Percentiles rank a stretch among this genome's conserved stretches.
These are phyloP conservation scores for Aspergillus bombycis DNA, from an alignment of 2,329 filamentous ascomycete genomes.

Conservation along the genomic window DNA sequence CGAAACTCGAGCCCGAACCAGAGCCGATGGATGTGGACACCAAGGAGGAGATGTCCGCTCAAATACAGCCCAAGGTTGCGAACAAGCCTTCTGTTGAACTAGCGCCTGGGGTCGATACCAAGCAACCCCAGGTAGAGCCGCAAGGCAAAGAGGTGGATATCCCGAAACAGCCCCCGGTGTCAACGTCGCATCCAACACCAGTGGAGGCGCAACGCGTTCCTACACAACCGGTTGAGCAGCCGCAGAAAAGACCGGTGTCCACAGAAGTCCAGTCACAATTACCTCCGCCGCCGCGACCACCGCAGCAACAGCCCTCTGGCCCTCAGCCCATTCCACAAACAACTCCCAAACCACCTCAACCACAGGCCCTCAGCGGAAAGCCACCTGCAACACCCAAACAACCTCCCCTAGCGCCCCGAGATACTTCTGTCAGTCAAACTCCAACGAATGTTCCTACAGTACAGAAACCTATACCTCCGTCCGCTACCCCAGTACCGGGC, in stretches of 20 bases:
- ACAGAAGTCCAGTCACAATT: constrained; percentile 8
- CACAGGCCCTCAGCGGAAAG: constrained; percentile 26
- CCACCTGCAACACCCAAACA: constrained; percentile 24
- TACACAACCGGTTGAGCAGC: constrained; percentile 7
- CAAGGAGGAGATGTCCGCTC: constrained; percentile 25
- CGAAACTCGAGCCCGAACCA: constrained; percentile 21
- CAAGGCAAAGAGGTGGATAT: constrained; percentile 16
- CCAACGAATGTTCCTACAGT: constrained; percentile 13
- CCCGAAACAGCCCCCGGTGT: constrained; percentile 9
- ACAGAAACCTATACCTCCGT: constrained; percentile 20
- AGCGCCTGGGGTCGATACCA: constrained; percentile 4
- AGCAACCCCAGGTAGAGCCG: constrained; percentile 11
- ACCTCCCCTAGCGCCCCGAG: constrained; percentile 23
- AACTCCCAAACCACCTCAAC: constrained; percentile 19
- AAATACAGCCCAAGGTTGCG: constrained; percentile 14
- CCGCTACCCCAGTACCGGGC: constrained; percentile 24
- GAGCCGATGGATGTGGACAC: constrained; percentile 35
- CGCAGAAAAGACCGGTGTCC: neutral
- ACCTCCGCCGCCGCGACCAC: constrained; percentile 5
- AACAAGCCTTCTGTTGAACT: constrained; percentile 12
- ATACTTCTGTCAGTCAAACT: constrained; percentile 12
- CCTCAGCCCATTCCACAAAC: constrained; percentile 15
- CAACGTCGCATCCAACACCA: constrained; percentile 12
- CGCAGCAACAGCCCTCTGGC: constrained; percentile 3
- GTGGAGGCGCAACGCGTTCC: neutral